These are phyloP conservation scores for Paraphysoderma sedebokerense DNA, from an alignment of 371 early-diverging fungal species.

Conservation along the genomic window DNA sequence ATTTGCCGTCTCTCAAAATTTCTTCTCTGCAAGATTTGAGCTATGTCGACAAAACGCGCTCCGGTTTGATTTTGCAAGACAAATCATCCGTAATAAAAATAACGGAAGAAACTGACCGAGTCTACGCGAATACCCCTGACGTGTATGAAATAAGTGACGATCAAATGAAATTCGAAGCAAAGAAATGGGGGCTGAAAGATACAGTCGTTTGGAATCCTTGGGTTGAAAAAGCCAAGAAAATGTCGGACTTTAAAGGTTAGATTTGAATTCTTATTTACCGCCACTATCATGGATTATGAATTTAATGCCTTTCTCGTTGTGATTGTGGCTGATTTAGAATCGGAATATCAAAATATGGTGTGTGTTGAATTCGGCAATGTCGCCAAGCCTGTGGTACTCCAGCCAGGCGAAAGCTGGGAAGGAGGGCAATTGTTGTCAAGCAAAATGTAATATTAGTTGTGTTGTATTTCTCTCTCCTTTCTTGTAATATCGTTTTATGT, in stretches of 20 bases:
- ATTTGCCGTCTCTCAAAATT: slow-evolving; percentile 40
- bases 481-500: no score
- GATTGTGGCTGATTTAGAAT: no score
- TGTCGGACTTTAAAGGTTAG: slow-evolving; percentile 81
- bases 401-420: slow-evolving; percentile 42
- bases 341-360: slow-evolving; percentile 62
- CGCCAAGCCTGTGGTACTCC: slow-evolving; percentile 44
- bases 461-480: neutral
- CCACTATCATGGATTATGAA: neutral
- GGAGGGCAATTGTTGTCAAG: slow-evolving; percentile 54
- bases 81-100: slow-evolving; percentile 30
- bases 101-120: slow-evolving; percentile 52
- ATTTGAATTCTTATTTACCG: slow-evolving; percentile 3
- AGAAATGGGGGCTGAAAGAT: no score
- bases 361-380: slow-evolving; percentile 83
- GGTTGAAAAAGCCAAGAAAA: slow-evolving; percentile 66
- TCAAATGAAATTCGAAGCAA: no score
- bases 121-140: slow-evolving; percentile 40
- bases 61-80: slow-evolving; percentile 6
- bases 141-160: no score
- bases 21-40: slow-evolving; percentile 31
- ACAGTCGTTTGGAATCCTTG: slow-evolving; percentile 94
- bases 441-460: neutral
- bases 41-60: slow-evolving; percentile 40
- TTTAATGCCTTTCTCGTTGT: no score